phyloP scores from a whole-genome alignment of 2,329 filamentous ascomycete species.

The Westerdykella aurantiaca region DNA sequence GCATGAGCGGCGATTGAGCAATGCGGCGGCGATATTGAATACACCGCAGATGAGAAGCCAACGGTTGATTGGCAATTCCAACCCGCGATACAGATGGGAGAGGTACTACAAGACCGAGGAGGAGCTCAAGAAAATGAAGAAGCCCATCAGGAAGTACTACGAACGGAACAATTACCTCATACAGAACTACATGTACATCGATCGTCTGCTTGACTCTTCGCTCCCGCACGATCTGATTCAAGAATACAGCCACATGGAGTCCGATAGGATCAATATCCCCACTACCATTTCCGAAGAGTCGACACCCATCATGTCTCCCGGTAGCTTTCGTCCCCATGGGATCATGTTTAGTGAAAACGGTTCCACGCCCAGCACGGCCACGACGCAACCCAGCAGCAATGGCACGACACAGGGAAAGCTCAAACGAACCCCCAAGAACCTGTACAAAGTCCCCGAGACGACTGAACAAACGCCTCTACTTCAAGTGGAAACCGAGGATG shows the following conservation, averaged over 20 bases:
- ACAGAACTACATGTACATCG: conserved; percentile 90
- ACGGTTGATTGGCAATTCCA: conserved; percentile 82
- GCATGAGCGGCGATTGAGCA: conserved; percentile 37
- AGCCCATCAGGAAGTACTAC: conserved; percentile 78
- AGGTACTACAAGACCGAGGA: conserved; percentile 78
- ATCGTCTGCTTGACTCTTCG: conserved; percentile 81
- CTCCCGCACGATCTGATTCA: conserved; percentile 88
- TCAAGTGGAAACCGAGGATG: conserved; percentile 38
- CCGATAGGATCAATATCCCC: conserved; percentile 58
- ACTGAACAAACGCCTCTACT: conserved; percentile 62
- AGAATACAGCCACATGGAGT: conserved; percentile 68
- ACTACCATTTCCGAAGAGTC: conserved; percentile 69
- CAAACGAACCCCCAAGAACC: conserved; percentile 65
- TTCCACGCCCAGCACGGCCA: conserved; percentile 10
- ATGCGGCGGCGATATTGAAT: conserved; percentile 40
- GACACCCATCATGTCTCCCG: conserved; percentile 9
- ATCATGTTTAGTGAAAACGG: conserved; percentile 7
- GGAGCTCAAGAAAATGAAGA: conserved; percentile 64
- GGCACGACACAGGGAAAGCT: conserved; percentile 29
- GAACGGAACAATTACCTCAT: conserved; percentile 83
- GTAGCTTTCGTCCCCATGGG: conserved; percentile 1
- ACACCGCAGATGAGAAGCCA: conserved; percentile 71
- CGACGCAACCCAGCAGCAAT: conserved; percentile 26
- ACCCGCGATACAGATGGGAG: conserved; percentile 80
- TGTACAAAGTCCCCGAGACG: conserved; percentile 64